Evolutionary conservation across 2,329 filamentous ascomycete species (phyloP), one percentile per base, ranked within the genome.

Genomic region (Aspergillus sp.): DNA sequence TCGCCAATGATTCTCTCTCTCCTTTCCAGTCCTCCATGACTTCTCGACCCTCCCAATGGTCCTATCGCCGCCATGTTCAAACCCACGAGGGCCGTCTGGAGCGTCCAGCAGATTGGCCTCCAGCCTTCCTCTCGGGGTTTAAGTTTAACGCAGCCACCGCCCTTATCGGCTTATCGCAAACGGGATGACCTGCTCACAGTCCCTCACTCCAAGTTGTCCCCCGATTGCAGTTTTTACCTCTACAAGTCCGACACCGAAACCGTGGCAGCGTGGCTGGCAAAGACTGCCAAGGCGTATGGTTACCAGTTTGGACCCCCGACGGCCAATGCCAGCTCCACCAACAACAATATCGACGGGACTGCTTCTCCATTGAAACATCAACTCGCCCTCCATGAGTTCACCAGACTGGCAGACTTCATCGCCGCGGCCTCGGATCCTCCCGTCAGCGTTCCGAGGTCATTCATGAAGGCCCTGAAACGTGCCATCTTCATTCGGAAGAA

Each of bases 241-340:
- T 72, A 71, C 64, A 73, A 71, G 52, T 47, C 61, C 32, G 69
- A 72, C 57, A 71, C 67, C 4, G 54, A 72, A 47, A 51, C 54
- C 14, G 65, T 74, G 16, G 68, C 67, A 20, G 55, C 58, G 55
- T 74, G 70, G 69, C 67, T 73, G 2, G 67, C 63, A 14, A 63
- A 36, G 2, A 71, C 70, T 14, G 70, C 72, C 11, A 62, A 56
- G 50, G 51, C 54, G 53, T 66, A 63, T 50, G 71, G 71, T 20
- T 70, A 67, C n/a, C 61, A 68, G 6, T 31, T 26, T 22, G 32
- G 49, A 31, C 32, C 60, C n/a, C 20, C 45, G 52, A 49, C 18
- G 26, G 42, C 22, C 24, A 20, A 50, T n/a, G 14, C 10, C 24
- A 20, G 22, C 36, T 46, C 24, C 24, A 20, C 14, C 11, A 18